Conservation (phyloP, 176 grass and related monocot species). For the Triticum dicoccoides region DNA sequence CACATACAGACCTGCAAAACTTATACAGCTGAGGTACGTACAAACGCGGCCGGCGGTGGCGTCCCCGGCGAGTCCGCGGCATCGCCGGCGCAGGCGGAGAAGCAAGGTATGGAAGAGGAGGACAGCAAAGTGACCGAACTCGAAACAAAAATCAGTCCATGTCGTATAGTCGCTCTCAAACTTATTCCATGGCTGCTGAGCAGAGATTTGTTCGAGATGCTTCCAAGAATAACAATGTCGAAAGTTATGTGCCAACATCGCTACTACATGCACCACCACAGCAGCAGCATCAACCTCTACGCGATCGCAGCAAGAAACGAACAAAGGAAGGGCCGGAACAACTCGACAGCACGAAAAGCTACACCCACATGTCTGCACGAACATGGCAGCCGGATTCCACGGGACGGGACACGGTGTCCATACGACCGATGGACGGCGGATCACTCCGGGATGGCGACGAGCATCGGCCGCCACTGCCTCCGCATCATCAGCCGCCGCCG, state of each 20-base stretch:
- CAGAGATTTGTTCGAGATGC: not conserved
- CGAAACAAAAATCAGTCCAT: not conserved
- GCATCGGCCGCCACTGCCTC: conserved; percentile 65
- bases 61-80: too few relatives aligned
- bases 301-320: not conserved
- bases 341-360: conserved; percentile 25
- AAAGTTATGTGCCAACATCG: conserved; percentile 20
- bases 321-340: not conserved
- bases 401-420: not conserved
- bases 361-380: not conserved
- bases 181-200: not conserved
- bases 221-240: not conserved
- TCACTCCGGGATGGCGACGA: conserved; percentile 92
- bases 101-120: not conserved
- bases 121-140: not conserved
- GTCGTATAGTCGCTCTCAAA: not conserved
- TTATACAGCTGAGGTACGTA: too few relatives aligned
- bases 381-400: not conserved
- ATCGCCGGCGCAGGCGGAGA: not conserved
- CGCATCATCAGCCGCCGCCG: conserved; percentile 60
- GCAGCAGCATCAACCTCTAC: not conserved
- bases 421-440: not conserved
- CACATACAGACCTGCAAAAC: not conserved
- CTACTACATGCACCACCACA: not conserved
- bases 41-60: too few relatives aligned